Conservation (phyloP, 2,329 filamentous ascomycete species). For the Alternaria sp. region DNA sequence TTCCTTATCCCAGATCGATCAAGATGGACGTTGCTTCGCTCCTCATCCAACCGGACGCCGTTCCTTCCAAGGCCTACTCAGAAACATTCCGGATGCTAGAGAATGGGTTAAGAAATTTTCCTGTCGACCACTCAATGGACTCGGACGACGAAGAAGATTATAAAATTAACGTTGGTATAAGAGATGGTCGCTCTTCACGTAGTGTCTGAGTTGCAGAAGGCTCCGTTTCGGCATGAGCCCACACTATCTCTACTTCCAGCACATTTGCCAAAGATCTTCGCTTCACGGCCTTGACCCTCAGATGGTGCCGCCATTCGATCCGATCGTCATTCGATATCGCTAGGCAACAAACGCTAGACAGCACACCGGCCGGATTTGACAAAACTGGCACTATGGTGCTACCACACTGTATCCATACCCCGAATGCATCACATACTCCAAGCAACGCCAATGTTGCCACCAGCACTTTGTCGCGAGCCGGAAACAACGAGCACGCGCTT, state of each 20-base stretch:
- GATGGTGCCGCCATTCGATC: neutral
- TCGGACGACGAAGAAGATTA: constrained; percentile 4
- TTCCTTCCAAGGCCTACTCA: constrained; percentile 38
- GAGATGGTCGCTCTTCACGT: neutral
- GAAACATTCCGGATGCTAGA: constrained; percentile 41
- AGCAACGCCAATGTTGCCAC: neutral
- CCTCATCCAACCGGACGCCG: constrained; percentile 34
- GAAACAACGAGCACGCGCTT: neutral
- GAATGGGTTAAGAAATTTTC: constrained; percentile 25
- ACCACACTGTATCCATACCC: neutral
- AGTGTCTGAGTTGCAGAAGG: constrained; percentile 1
- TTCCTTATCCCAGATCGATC: constrained; percentile 21
- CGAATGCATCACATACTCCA: neutral
- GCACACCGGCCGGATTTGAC: neutral
- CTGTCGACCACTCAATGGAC: constrained; percentile 8
- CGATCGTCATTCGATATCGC: neutral
- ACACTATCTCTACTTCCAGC: neutral
- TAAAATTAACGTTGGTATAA: neutral
- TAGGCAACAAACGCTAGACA: neutral
- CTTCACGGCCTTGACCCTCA: neutral
- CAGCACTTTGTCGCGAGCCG: neutral
- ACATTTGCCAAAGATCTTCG: neutral
- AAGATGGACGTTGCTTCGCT: constrained; percentile 29
- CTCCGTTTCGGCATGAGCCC: neutral
- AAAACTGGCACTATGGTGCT: neutral